Evolutionary conservation across 2,329 filamentous ascomycete genomes (phyloP).

Genomic region (Lojkania enalia): DNA sequence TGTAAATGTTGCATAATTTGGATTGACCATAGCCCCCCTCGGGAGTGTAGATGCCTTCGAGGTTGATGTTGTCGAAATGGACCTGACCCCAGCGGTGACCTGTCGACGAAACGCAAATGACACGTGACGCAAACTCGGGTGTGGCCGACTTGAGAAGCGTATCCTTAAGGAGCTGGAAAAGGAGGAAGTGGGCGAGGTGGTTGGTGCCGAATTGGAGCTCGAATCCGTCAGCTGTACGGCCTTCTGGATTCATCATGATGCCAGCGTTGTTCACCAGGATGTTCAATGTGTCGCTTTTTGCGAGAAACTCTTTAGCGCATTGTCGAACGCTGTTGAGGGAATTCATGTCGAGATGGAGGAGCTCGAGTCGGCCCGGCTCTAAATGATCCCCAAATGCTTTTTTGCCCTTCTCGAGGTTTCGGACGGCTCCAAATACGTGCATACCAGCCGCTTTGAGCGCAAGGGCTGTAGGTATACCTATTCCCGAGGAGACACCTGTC

Average conservation of each 20-base stretch:
- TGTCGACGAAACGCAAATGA: slow-evolving; percentile 52
- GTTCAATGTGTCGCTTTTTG: slow-evolving; percentile 29
- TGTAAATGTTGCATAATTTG: slow-evolving; percentile 57
- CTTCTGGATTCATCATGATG: slow-evolving; percentile 46
- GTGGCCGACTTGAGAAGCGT: slow-evolving; percentile 44
- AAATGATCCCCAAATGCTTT: slow-evolving; percentile 16
- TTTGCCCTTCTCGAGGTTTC: slow-evolving; percentile 48
- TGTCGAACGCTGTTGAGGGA: slow-evolving; percentile 23
- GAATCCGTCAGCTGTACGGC: slow-evolving; percentile 43
- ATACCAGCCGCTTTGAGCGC: slow-evolving; percentile 53
- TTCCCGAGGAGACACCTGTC: slow-evolving; percentile 34
- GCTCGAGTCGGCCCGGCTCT: slow-evolving; percentile 34
- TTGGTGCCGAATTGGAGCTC: slow-evolving; percentile 51
- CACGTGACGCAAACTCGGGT: slow-evolving; percentile 49
- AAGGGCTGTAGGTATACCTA: slow-evolving; percentile 32
- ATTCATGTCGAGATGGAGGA: slow-evolving; percentile 37
- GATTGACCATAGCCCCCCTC: slow-evolving; percentile 51
- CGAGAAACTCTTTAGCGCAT: slow-evolving; percentile 23
- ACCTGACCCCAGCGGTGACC: slow-evolving; percentile 46
- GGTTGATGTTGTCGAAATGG: slow-evolving; percentile 48
- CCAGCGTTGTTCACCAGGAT: slow-evolving; percentile 52
- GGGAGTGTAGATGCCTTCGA: slow-evolving; percentile 43
- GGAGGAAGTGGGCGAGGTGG: slow-evolving; percentile 53
- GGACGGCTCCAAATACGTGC: slow-evolving; percentile 49
- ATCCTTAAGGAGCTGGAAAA: slow-evolving; percentile 47